Evolutionary conservation across 108 stramenopile genomes (phyloP).

Genomic region (Fistulifera pelliculosa): DNA sequence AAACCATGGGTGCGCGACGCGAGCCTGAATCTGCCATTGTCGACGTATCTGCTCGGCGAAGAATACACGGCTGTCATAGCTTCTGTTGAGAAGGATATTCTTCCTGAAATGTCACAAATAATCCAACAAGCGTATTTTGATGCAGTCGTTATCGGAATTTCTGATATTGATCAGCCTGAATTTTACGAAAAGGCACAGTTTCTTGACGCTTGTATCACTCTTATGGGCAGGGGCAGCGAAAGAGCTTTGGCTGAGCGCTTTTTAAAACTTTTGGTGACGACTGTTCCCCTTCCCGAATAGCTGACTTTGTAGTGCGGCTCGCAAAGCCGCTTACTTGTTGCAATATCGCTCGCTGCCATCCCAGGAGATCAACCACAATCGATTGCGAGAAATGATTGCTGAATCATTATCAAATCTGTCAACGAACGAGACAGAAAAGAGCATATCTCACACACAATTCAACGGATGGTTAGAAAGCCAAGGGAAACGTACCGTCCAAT

Average conservation of each 20-base stretch:
- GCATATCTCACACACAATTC: no score
- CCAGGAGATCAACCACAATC: background rate
- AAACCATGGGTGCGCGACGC: no score
- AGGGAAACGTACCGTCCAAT: no score
- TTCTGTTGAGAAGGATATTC: no score
- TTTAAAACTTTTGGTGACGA: background rate
- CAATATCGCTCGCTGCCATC: background rate
- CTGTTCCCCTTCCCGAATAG: background rate
- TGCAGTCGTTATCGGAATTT: background rate
- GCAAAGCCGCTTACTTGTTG: background rate
- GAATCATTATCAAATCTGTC: background rate
- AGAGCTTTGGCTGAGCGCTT: background rate
- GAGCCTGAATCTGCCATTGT: no score
- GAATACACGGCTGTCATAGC: background rate
- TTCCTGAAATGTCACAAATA: background rate
- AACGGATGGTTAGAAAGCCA: no score
- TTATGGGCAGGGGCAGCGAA: slow-evolving; percentile 2
- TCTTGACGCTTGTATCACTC: slow-evolving; percentile 3
- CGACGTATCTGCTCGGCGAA: no score
- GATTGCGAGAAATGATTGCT: background rate
- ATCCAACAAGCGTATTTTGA: background rate
- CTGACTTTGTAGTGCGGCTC: background rate
- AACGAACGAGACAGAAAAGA: background rate
- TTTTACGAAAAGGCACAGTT: background rate
- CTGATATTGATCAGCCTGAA: background rate